Evolutionary conservation across 2,329 filamentous ascomycete species (phyloP), one percentile per base, ranked within the genome.

Genomic region (Paecilomyces sp.): DNA sequence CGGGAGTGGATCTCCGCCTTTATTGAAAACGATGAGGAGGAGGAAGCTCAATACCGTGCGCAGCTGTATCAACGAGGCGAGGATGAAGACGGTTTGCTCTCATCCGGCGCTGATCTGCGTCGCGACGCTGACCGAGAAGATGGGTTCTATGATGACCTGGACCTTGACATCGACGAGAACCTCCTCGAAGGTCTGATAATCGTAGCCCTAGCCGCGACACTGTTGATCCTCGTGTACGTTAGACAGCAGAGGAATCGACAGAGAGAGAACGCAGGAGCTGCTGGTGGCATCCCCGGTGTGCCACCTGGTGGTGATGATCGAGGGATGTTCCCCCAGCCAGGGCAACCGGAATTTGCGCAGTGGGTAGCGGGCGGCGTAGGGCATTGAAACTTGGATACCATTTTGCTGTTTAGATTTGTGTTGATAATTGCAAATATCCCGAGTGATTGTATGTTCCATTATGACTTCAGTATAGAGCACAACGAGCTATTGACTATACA

Each of bases 1-100:
- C 83, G 83, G 24, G 92, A 97, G 73, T 97, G 92, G 92, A 82
- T 97, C 57, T 83, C 83, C 62, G 90, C 92, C 61, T 97, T 97
- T 71, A 80, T 96, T 31, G 86, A 90, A 61, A 84, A 88, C 57
- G 85, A 90, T 60, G 79, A 83, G 56, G 79, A 89, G 60, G 84
- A 90, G 62, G 78, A 83, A 58, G 77, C 81, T 36, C 83, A 84
- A 66, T 89, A 91, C 60, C 84, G 88, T 52, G 81, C 82, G 28
- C 82, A 84, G 3, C 67, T 79, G 60, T 74, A 77, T 47, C 68
- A 67, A 52, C 54, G 59, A 15, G 65, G 52, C 22, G 73, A 73
- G 50, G 74, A 72, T 13, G 65, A 71, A 36, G 71, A 73, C 2
- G 70, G 76, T 25, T 60, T 74, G 28, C 60, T 72, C 41, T 68